These are phyloP conservation scores for Aspergillus melleus DNA, from an alignment of 2,329 filamentous ascomycete species.

Conservation along the genomic window DNA sequence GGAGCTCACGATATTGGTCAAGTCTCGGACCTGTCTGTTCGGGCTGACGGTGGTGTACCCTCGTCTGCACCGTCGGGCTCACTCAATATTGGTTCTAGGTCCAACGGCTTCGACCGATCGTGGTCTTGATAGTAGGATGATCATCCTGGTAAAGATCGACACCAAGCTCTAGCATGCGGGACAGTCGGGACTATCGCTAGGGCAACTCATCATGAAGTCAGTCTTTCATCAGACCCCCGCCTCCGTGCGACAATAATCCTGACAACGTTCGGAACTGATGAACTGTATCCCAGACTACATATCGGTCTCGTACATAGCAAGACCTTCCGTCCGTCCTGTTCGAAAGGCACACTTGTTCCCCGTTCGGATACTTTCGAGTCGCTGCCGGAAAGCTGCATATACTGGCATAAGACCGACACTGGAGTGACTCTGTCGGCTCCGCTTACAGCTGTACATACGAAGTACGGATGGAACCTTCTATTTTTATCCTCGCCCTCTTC, in stretches of 20 bases:
- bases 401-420: background rate
- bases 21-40: background rate
- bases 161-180: background rate
- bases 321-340: background rate
- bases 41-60: background rate
- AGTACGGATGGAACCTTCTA: background rate
- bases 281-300: background rate
- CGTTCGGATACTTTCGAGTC: background rate
- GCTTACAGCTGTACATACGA: background rate
- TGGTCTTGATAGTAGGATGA: background rate
- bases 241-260: background rate
- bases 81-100: background rate
- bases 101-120: too few species aligned
- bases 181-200: background rate
- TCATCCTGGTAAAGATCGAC: background rate
- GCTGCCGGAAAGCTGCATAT: background rate
- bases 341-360: background rate
- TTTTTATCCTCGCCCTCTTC: background rate
- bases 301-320: background rate
- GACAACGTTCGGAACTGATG: background rate
- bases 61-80: background rate
- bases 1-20: background rate
- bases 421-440: background rate
- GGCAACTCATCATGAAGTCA: background rate
- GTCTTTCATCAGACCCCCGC: background rate